Conservation (phyloP, 106 monocot genomes). For the Gastrodia elata region DNA sequence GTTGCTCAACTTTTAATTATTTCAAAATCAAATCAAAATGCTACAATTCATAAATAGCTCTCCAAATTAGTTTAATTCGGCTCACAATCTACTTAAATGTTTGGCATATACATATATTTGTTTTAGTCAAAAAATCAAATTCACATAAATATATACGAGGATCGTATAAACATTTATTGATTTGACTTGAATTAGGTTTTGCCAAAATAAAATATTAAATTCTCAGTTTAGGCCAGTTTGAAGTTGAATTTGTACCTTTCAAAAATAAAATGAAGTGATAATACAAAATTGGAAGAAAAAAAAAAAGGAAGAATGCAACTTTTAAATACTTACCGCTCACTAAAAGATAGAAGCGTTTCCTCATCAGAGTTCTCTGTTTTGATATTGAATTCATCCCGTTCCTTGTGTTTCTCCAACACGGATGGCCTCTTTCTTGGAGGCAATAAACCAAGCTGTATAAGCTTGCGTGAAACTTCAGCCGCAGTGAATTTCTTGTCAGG, state of each 20-base stretch:
- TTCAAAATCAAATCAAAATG: too few relatives aligned
- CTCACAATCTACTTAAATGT: too few relatives aligned
- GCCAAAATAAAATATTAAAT: too few relatives aligned
- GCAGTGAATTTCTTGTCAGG: slow-evolving; percentile 28
- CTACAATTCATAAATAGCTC: too few relatives aligned
- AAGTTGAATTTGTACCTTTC: background rate
- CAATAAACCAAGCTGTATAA: slow-evolving; percentile 55
- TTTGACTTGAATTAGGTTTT: too few relatives aligned
- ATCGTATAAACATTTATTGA: too few relatives aligned
- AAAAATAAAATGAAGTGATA: background rate
- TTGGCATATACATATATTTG: too few relatives aligned
- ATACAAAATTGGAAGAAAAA: background rate
- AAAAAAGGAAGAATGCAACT: background rate
- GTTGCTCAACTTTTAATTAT: too few relatives aligned
- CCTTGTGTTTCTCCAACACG: slow-evolving; percentile 2
- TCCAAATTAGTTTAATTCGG: too few relatives aligned
- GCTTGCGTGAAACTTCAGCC: slow-evolving; percentile 48
- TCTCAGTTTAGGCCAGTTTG: too few relatives aligned
- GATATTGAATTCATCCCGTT: background rate
- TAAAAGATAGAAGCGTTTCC: slow-evolving; percentile 24
- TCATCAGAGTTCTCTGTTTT: slow-evolving; percentile 27
- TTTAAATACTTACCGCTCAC: slow-evolving; percentile 22
- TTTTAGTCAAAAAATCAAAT: too few relatives aligned
- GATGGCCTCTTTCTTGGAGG: slow-evolving; percentile 16
- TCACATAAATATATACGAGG: too few relatives aligned